Evolutionary conservation across 345 rosid species (phyloP), one percentile per base, ranked within the genome.

Genomic region (Salix suchowensis): DNA sequence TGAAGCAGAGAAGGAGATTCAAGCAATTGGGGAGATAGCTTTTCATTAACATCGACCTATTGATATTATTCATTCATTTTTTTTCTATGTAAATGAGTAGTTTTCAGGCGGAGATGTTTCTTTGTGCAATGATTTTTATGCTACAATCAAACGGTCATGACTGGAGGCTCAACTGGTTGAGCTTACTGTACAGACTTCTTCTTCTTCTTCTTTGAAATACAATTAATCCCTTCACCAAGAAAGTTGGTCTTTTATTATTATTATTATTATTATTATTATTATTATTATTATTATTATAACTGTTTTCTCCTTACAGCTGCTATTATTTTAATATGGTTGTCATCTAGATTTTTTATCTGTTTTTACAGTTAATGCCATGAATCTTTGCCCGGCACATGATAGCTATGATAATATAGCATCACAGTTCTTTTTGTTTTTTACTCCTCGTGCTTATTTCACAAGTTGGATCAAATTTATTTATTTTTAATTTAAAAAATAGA

Each of bases 61-160:
- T 66, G 39, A 40, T 76, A 78, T 40, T 76, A 78, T 40, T 72
- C 40, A 8, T 66, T 65, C 37, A 37, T 16, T 23, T 21, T 50
- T 74, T 74, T 32, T 48, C 3, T 23, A 26, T 48, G 37, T 36
- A 36, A 7, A 36, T 36, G 37, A 36, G 37, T 44, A 70, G 71
- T 52, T 23, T 19, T 21, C 40, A 50, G 62, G 44, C 52, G 19
- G 46, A 52, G 72, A 39, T 48, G 19, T 16, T 5, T 15, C 55
- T 50, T 48, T 16, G 39, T 15, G 34, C 37, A 5, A 18, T 64
- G 39, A 1, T 64, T 64, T 28, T 26, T 32, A 28, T 15, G 7
- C 30, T 5, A 15, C 4, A 4, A 15, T 12, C 4, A 24, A 24
- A 28, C 37, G 14, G 67, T 28, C 67, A 64, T 28, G 28, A 71